Base-by-base conservation (phyloP, 1,284 basidiomycete species). In the Caloboletus firmus region DNA sequence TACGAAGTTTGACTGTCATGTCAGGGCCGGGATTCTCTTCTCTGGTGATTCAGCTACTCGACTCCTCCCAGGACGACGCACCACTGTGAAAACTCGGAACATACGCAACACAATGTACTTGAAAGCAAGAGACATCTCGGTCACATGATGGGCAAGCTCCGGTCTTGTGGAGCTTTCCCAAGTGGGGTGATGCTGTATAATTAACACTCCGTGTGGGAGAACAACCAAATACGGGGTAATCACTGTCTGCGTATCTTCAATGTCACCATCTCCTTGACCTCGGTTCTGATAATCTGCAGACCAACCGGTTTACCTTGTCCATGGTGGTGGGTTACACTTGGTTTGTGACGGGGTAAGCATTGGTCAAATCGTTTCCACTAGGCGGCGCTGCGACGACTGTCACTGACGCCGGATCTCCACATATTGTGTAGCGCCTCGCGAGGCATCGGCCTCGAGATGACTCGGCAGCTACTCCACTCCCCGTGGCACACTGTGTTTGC, bases 371-470 rank as follows among this genome's bases (percentile, higher is more conserved):
- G 20, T 22, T 20, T 6, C n/a, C n/a, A 13, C 40, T 9, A 15
- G 10, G 34, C 17, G 12, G 34, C 24, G 11, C 18, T 35, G 12
- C 3, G 26, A 20, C 22, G 32, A 24, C 49, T 28, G n/a, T 20
- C 4, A 11, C 47, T 17, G 22, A 31, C 5, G 30, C 30, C 30
- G 12, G 30, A 13, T 12, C 12, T 13, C 11, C 12, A 13, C 30
- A n/a, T n/a, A 31, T 28, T 17, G 18, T 24, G 13, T 53, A 72
- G 73, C 20, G 58, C 69, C 15, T 72, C 68, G n/a, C 68, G 74
- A 74, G 73, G 13, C 9, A 72, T 75, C 36, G 73, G 72, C 9
- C 64, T 75, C 30, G 74, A 76, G 59, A 61, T 73, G 28, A 65
- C 65, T 18, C 60, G 58, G 15, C 71, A 75, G 52, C 62, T 77